Evolutionary conservation across 768 basidiomycete species (phyloP), one percentile per base, ranked within the genome.

Genomic region (Hebeloma cylindrosporum): DNA sequence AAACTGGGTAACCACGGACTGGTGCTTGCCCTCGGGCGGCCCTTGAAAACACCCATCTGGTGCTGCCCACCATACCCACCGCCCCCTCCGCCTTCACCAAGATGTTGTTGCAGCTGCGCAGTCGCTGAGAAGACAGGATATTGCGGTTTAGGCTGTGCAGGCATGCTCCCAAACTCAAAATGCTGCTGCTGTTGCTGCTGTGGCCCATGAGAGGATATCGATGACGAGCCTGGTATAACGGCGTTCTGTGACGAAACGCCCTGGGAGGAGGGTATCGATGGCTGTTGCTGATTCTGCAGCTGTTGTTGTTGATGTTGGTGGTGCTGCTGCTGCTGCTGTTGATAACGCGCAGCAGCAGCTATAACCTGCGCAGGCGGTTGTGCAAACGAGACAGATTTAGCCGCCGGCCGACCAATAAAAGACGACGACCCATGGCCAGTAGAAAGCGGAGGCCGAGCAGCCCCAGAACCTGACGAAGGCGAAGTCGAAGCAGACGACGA

Each of bases 11-110:
- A 57, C 71, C 77, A 75, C 18, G 86, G 81, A 49, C 80, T 76
- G 21, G 87, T 88, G 50, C 73, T 81, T 41, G 85, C 87, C 52
- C 89, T 74, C 31, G 83, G 87, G 26, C 89, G 74, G 27, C 72
- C 63, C 54, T 70, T 70, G 9, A 64, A 51, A 20, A 59, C 53
- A 11, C 45, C 35, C 41, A 46, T 46, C 40, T 31, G 39, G 7
- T 20, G 40, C 40, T 38, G 40, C 28, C 29, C 11, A n/a, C 28
- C 34, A n/a, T 20, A 35, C 34, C n/a, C n/a, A n/a, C n/a, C n/a
- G n/a, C n/a, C n/a, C n/a, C n/a, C n/a, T n/a, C n/a, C n/a, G n/a
- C n/a, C n/a, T n/a, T n/a, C n/a, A n/a, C n/a, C n/a, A n/a, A n/a
- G 17, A 14, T 29, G 29, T 20, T 33, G 37, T 10, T 45, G 53